Percentiles rank a stretch among this genome's conserved stretches.
Conservation (phyloP, 2,329 filamentous ascomycete species). For the Balansia obtecta region DNA sequence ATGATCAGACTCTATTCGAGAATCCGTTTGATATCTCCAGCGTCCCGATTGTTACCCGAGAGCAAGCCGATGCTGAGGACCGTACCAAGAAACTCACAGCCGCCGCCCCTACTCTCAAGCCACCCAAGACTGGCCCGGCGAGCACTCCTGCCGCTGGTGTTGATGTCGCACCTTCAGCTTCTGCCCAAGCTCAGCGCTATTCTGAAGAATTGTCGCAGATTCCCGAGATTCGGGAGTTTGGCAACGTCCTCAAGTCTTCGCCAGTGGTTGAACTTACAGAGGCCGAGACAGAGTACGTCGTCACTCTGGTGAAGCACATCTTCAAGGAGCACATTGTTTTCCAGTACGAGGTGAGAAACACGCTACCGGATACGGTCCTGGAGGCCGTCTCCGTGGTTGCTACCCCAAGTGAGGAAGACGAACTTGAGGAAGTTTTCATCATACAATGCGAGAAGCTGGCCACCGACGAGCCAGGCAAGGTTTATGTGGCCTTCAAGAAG, state of each 20-base stretch:
- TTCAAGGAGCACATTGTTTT: slow-evolving; percentile 96
- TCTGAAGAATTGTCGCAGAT: slow-evolving; percentile 77
- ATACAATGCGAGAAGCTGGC: slow-evolving; percentile 73
- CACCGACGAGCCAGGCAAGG: slow-evolving; percentile 78
- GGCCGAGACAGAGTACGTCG: slow-evolving; percentile 94
- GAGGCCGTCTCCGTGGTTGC: slow-evolving; percentile 80
- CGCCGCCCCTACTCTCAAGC: slow-evolving; percentile 85
- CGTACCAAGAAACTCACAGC: slow-evolving; percentile 94
- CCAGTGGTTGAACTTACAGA: slow-evolving; percentile 80
- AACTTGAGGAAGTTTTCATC: slow-evolving; percentile 84
- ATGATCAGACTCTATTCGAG: slow-evolving; percentile 75
- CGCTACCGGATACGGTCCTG: slow-evolving; percentile 76
- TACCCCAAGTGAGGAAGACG: slow-evolving; percentile 68
- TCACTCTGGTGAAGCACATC: slow-evolving; percentile 86
- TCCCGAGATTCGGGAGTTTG: slow-evolving; percentile 83
- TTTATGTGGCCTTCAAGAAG: slow-evolving; percentile 93
- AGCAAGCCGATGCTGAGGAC: slow-evolving; percentile 93
- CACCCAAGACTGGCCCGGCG: slow-evolving; percentile 65
- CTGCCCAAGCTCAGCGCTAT: slow-evolving; percentile 77
- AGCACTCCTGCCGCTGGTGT: slow-evolving; percentile 59
- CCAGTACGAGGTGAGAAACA: slow-evolving; percentile 97
- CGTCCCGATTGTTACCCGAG: slow-evolving; percentile 85
- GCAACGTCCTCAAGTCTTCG: slow-evolving; percentile 84
- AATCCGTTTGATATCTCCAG: slow-evolving; percentile 80
- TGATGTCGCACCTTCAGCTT: slow-evolving; percentile 64